phyloP scores from a whole-genome alignment of 1,139 yeast species.

The Hyphopichia wangnamkhiaoensis region DNA sequence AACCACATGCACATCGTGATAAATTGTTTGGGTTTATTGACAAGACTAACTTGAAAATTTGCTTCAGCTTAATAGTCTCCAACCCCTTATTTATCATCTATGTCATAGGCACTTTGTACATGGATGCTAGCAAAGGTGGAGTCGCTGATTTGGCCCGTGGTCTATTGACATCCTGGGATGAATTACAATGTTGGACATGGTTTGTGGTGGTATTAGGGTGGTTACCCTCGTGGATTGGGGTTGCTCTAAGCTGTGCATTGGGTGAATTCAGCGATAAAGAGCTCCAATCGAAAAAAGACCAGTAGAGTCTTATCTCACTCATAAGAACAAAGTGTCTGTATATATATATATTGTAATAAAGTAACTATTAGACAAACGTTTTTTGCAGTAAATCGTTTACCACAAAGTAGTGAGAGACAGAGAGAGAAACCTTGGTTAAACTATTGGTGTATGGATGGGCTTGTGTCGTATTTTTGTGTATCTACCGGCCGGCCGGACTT shows the following conservation, averaged over 20 bases:
- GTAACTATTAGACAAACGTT: not conserved
- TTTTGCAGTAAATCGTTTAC: no score
- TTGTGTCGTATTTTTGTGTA: no score
- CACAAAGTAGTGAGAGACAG: no score
- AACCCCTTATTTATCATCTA: slow-evolving; percentile 55
- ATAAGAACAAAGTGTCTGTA: no score
- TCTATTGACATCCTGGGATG: slow-evolving; percentile 63
- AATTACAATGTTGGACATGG: slow-evolving; percentile 88
- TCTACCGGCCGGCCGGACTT: no score
- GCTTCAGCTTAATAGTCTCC: slow-evolving; percentile 42
- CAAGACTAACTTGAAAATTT: slow-evolving; percentile 25
- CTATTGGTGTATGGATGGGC: no score
- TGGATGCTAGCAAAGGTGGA: slow-evolving; percentile 28
- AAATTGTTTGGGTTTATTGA: slow-evolving; percentile 12
- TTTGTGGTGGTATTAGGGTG: slow-evolving; percentile 70
- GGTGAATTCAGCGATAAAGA: slow-evolving; percentile 24
- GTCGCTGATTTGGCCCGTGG: slow-evolving; percentile 45
- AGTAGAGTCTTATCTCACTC: no score
- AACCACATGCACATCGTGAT: not conserved
- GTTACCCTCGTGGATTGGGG: slow-evolving; percentile 78
- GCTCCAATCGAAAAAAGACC: not conserved
- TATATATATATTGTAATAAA: not conserved
- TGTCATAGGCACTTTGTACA: slow-evolving; percentile 31
- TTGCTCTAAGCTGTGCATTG: slow-evolving; percentile 34
- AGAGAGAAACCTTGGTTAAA: no score